These are phyloP conservation scores for Platismatia glauca DNA, from an alignment of 495 filamentous ascomycete genomes.

Conservation along the genomic window DNA sequence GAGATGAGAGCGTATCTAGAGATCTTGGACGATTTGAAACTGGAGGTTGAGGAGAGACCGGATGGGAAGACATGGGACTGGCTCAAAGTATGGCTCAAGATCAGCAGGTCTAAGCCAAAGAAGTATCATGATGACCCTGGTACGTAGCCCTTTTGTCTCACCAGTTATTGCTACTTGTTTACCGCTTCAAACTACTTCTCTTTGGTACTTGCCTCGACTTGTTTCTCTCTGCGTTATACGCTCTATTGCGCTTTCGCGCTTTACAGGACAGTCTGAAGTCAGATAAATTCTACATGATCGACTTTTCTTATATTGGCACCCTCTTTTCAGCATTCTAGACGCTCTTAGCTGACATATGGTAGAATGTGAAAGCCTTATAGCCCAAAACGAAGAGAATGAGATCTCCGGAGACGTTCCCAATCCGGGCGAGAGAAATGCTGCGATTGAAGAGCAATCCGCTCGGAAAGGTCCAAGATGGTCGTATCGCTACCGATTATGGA, in stretches of 20 bases:
- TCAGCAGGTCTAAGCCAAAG: conserved; percentile 4
- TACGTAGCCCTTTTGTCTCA: conserved; percentile 12
- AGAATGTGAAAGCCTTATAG: conserved; percentile 16
- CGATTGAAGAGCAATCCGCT: conserved; percentile 11
- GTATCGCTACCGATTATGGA: conserved; percentile 49
- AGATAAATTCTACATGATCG: neutral
- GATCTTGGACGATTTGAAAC: conserved; percentile 74
- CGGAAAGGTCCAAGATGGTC: conserved; percentile 25
- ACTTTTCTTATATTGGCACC: neutral
- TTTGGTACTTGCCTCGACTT: neutral
- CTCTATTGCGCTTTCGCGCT: neutral
- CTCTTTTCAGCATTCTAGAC: neutral
- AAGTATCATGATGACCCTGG: conserved; percentile 15
- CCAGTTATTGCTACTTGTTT: neutral
- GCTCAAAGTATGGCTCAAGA: conserved; percentile 67
- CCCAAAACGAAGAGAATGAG: conserved; percentile 15
- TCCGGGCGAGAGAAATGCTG: conserved; percentile 15
- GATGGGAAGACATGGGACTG: conserved; percentile 68
- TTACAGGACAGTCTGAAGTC: neutral
- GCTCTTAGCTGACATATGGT: neutral
- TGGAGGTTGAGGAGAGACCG: conserved; percentile 48
- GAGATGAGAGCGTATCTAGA: conserved; percentile 76
- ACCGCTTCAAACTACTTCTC: neutral
- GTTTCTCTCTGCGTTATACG: neutral
- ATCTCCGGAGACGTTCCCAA: conserved; percentile 14